Percentiles rank a stretch among this genome's conserved stretches.
Evolutionary conservation across 495 filamentous ascomycete genomes (phyloP).

Genomic region (Neurospora sp.): DNA sequence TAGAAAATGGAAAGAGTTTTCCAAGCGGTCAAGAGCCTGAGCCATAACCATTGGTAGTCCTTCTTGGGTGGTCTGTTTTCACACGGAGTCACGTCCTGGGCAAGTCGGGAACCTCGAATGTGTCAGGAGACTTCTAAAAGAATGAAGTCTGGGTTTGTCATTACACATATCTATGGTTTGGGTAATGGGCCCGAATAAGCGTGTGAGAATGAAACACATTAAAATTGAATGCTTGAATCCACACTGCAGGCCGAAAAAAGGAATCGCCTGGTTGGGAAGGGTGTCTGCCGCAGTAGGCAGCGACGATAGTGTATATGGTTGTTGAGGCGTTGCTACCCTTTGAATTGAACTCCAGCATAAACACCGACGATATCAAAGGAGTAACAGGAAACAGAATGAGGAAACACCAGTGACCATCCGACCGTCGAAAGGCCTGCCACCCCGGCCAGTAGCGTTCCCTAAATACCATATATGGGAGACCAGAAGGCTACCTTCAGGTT

Average conservation of each 20-base stretch:
- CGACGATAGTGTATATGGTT: not conserved
- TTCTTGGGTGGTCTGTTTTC: not conserved
- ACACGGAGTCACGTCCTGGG: not conserved
- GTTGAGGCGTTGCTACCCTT: not conserved
- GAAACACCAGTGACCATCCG: not conserved
- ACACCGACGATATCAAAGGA: not conserved
- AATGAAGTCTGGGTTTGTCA: not conserved
- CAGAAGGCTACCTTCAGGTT: not conserved
- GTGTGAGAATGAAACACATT: not conserved
- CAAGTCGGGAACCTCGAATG: not conserved
- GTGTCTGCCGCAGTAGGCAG: not conserved
- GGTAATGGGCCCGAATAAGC: not conserved
- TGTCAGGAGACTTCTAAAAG: not conserved
- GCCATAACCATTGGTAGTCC: not conserved
- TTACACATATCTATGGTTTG: not conserved
- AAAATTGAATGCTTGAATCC: not conserved
- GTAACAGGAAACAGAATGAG: not conserved
- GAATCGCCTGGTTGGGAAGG: not conserved
- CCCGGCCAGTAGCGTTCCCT: not conserved
- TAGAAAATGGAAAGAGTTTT: not conserved
- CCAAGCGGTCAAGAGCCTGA: not conserved
- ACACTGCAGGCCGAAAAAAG: not conserved
- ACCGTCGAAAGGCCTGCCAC: not conserved
- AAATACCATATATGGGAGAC: not conserved
- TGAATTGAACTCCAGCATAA: not conserved